Evolutionary conservation across 148 eudicot species (phyloP).

Genomic region (Fagopyrum homotropicum): DNA sequence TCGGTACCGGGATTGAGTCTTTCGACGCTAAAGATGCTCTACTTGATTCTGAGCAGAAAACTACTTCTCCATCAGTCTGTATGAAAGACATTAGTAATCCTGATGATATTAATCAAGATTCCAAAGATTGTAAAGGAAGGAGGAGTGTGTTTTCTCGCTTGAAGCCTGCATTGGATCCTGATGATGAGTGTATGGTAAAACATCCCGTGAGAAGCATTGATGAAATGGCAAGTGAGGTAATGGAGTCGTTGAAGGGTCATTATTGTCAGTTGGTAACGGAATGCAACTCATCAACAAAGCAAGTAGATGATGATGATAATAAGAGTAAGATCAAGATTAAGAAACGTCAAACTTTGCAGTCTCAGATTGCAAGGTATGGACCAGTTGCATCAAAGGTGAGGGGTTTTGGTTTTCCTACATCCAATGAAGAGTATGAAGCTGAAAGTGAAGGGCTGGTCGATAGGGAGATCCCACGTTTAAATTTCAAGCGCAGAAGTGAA

Average conservation of each 20-base stretch:
- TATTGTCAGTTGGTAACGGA: neutral
- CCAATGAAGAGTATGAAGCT: neutral
- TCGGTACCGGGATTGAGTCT: neutral
- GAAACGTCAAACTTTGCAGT: neutral
- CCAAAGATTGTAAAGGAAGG: neutral
- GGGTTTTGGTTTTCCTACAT: constrained; percentile 1
- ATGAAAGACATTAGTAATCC: neutral
- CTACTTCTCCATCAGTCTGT: neutral
- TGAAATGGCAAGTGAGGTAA: constrained; percentile 14
- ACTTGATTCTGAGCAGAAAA: neutral
- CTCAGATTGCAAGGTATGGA: neutral
- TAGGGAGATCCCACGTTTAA: neutral
- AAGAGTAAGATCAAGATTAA: neutral
- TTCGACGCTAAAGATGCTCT: neutral
- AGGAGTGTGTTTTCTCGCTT: constrained; percentile 17
- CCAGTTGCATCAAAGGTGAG: neutral
- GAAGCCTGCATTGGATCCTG: constrained; percentile 6
- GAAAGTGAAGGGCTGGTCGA: neutral
- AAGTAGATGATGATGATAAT: neutral
- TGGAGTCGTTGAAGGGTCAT: constrained; percentile 12
- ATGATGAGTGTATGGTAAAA: no score
- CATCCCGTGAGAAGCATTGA: neutral
- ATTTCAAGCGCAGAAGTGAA: constrained; percentile 16
- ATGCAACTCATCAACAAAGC: neutral
- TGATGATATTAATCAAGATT: neutral